phyloP scores from a whole-genome alignment of 352 stramenopile species.

The Pythium oligandrum region DNA sequence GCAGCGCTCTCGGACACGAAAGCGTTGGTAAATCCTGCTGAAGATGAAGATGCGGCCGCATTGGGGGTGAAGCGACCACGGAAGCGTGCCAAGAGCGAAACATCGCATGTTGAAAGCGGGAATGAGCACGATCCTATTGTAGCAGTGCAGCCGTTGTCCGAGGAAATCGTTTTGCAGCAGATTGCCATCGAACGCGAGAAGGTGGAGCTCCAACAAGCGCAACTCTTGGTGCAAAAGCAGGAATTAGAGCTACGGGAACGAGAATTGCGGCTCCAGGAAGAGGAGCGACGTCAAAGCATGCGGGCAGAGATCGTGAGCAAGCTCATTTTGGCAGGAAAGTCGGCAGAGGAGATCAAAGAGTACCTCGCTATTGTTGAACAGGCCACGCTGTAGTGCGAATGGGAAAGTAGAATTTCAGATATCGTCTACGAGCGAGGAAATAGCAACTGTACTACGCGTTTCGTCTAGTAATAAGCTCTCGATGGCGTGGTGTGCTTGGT shows the following conservation, averaged over 20 bases:
- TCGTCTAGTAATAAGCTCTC: conserved; percentile 28
- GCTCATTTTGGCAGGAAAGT: conserved; percentile 18
- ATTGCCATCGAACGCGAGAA: conserved; percentile 34
- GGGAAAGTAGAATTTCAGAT: too few relatives aligned
- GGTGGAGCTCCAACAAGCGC: conserved; percentile 26
- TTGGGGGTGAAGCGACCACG: too few relatives aligned
- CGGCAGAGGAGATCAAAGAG: conserved; percentile 16
- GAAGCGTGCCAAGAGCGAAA: neutral
- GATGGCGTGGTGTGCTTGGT: conserved; percentile 24
- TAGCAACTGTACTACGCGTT: neutral
- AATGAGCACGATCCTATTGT: neutral
- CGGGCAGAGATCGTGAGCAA: conserved; percentile 19
- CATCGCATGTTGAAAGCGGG: neutral
- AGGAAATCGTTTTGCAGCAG: conserved; percentile 3
- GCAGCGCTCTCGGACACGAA: neutral
- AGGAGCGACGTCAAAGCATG: conserved; percentile 14
- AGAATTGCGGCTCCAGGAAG: conserved; percentile 30
- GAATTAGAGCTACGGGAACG: conserved; percentile 40
- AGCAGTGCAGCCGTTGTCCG: neutral
- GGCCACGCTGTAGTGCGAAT: too few relatives aligned
- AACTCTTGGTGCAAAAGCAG: conserved; percentile 24
- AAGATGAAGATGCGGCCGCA: neutral
- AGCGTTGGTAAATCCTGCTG: neutral
- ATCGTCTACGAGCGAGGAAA: too few relatives aligned
- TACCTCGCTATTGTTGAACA: conserved; percentile 1